phyloP scores from a whole-genome alignment of 441 rosid genomes.

The Erodium texanum region DNA sequence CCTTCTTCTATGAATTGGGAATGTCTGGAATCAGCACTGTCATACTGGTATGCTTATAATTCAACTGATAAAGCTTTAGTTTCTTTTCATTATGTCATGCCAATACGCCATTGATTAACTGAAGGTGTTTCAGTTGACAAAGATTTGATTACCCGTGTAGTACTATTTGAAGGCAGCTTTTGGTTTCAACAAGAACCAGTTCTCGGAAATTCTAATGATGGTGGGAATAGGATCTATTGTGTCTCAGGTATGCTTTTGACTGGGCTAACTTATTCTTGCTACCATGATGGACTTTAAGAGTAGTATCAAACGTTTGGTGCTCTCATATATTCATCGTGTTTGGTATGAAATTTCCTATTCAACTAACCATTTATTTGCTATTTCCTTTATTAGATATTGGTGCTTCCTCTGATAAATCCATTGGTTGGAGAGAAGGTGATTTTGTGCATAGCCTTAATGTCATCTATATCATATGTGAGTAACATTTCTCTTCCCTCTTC shows the following conservation, averaged over 20 bases:
- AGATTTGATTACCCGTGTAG: neutral
- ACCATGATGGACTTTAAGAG: neutral
- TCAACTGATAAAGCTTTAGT: neutral
- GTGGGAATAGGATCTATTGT: constrained; percentile 5
- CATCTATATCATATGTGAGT: constrained; percentile 5
- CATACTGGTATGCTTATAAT: constrained; percentile 30
- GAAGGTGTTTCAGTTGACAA: neutral
- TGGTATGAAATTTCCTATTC: neutral
- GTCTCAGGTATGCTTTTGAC: neutral
- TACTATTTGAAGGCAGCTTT: constrained; percentile 6
- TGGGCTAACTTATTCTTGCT: neutral
- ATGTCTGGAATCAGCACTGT: constrained; percentile 44
- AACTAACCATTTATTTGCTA: neutral
- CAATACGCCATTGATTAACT: neutral
- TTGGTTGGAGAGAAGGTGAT: constrained; percentile 3
- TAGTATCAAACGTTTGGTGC: neutral
- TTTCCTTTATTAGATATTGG: neutral
- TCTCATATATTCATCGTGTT: neutral
- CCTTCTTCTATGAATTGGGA: constrained; percentile 51
- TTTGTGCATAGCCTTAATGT: neutral
- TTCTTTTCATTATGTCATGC: neutral
- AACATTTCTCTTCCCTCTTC: neutral
- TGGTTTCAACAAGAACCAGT: constrained; percentile 2
- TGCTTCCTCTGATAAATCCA: constrained; percentile 6
- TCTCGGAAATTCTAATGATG: constrained; percentile 1